Evolutionary conservation across 768 basidiomycete genomes (phyloP).

Genomic region (Trametes punicea): DNA sequence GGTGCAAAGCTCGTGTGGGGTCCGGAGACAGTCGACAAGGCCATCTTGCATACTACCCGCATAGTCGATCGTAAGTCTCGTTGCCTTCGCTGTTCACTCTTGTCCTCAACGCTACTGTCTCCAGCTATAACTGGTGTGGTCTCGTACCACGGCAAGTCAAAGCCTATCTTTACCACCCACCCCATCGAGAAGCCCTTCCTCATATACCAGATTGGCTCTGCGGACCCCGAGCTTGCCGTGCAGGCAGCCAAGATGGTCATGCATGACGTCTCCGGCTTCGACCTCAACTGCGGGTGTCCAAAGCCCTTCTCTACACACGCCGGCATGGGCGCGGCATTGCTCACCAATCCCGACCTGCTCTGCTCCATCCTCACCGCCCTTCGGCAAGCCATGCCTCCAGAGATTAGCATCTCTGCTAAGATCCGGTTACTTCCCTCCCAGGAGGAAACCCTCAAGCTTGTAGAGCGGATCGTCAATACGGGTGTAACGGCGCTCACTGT

Average conservation of each 20-base stretch:
- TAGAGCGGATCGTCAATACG: slow-evolving; percentile 80
- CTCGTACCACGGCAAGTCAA: slow-evolving; percentile 78
- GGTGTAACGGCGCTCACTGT: slow-evolving; percentile 90
- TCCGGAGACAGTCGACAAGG: slow-evolving; percentile 95
- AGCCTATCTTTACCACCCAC: slow-evolving; percentile 88
- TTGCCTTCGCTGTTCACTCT: neutral
- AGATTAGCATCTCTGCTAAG: slow-evolving; percentile 90
- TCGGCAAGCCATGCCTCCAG: slow-evolving; percentile 63
- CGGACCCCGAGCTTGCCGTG: slow-evolving; percentile 87
- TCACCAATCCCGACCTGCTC: slow-evolving; percentile 87
- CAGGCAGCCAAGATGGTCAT: slow-evolving; percentile 85
- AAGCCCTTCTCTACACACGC: slow-evolving; percentile 92
- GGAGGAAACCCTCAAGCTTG: slow-evolving; percentile 86
- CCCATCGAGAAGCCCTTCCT: slow-evolving; percentile 92
- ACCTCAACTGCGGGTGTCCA: slow-evolving; percentile 97
- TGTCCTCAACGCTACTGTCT: slow-evolving; percentile 4
- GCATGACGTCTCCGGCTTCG: slow-evolving; percentile 89
- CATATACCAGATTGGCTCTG: slow-evolving; percentile 93
- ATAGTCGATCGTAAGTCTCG: slow-evolving; percentile 72
- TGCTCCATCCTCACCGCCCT: slow-evolving; percentile 85
- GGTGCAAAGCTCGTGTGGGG: slow-evolving; percentile 95
- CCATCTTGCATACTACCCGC: slow-evolving; percentile 81
- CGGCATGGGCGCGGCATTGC: slow-evolving; percentile 96
- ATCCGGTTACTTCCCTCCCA: slow-evolving; percentile 86
- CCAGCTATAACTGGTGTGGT: slow-evolving; percentile 85